Conservation (phyloP, 495 filamentous ascomycete genomes). For the Hypoxylon rickii region DNA sequence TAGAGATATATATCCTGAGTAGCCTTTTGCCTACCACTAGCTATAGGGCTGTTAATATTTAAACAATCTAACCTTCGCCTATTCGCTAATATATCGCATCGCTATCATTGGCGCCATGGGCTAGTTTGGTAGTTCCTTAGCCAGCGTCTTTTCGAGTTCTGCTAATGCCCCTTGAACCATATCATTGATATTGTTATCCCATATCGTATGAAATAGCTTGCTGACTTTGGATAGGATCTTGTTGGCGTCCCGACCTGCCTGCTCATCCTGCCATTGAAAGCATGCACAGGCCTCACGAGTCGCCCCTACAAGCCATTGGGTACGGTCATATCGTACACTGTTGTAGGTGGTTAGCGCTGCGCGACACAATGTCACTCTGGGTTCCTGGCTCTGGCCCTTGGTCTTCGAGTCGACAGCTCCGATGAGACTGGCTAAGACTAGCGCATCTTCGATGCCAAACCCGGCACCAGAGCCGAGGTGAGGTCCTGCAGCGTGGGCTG, state of each 20-base stretch:
- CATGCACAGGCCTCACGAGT: conserved; percentile 45
- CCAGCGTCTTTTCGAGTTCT: conserved; percentile 17
- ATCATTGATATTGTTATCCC: conserved; percentile 44
- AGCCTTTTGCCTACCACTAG: no score
- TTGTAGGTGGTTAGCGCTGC: no score
- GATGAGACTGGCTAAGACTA: conserved; percentile 50
- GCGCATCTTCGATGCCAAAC: conserved; percentile 59
- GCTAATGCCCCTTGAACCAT: conserved; percentile 35
- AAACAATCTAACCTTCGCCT: no score
- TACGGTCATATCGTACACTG: no score
- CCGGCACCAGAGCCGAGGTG: conserved; percentile 61
- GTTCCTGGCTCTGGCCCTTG: neutral
- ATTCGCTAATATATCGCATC: no score
- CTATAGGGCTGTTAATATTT: no score
- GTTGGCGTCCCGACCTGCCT: conserved; percentile 34
- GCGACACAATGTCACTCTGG: no score
- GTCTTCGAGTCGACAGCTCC: conserved; percentile 29
- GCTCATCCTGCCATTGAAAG: conserved; percentile 46
- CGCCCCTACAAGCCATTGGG: conserved; percentile 41
- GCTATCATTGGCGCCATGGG: no score
- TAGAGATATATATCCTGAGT: no score
- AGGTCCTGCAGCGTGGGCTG: conserved; percentile 47
- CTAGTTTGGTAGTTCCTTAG: neutral
- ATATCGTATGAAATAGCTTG: conserved; percentile 42
- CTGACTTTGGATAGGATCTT: conserved; percentile 40